phyloP scores from a whole-genome alignment of 352 stramenopile genomes.

The Blastocystis sp. region DNA sequence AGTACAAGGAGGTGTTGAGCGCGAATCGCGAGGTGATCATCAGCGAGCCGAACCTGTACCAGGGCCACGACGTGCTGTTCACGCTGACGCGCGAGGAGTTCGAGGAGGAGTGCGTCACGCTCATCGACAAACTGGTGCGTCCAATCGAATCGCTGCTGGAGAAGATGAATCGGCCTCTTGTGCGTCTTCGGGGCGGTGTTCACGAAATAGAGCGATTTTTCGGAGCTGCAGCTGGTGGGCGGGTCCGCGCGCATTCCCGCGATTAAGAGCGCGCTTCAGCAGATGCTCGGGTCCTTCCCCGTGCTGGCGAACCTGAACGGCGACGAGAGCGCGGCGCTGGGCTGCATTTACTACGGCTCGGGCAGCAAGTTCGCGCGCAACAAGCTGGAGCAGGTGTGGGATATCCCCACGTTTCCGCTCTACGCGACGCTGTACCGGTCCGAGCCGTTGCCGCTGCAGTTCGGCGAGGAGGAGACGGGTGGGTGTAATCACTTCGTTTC shows the following conservation, averaged over 20 bases:
- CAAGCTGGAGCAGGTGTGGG: constrained; percentile 22
- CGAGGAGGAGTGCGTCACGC: neutral
- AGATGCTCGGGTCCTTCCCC: neutral
- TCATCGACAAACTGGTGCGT: neutral
- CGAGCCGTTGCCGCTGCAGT: neutral
- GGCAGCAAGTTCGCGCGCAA: neutral
- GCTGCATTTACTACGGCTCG: neutral
- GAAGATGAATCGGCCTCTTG: constrained; percentile 6
- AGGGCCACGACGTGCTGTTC: neutral
- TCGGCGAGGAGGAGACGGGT: neutral
- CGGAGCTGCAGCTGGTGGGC: constrained; percentile 42
- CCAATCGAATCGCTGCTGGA: neutral
- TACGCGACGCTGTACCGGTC: constrained; percentile 3
- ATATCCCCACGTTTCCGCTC: constrained; percentile 1
- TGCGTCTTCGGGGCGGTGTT: neutral
- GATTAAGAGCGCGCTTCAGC: neutral
- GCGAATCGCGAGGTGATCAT: constrained; percentile 36
- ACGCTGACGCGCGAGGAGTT: constrained; percentile 33
- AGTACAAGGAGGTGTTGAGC: constrained; percentile 42
- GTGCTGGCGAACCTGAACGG: constrained; percentile 13
- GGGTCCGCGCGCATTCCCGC: constrained; percentile 29
- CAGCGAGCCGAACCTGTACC: neutral
- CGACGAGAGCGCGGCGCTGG: constrained; percentile 21
- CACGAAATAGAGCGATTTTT: constrained; percentile 23
- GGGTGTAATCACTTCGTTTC: neutral